Evolutionary conservation across 73 alveolate species (phyloP).

Genomic region (Diophrys sp.): DNA sequence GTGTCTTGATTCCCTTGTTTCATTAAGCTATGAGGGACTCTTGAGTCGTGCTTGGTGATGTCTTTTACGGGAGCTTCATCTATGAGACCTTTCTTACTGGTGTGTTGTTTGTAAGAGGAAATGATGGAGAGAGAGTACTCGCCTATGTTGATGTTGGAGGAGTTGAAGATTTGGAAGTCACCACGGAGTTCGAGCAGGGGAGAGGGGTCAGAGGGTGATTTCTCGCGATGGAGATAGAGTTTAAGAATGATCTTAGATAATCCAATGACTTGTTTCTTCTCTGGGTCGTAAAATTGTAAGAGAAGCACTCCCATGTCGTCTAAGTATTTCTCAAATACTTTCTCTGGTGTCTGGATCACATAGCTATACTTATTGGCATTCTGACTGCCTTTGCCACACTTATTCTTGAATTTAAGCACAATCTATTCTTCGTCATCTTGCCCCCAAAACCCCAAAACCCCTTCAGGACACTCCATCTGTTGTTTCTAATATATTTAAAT

Average conservation of each 20-base stretch:
- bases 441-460: conserved; percentile 57
- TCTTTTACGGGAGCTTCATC: no score
- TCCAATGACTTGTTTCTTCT: conserved; percentile 27
- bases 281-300: conserved; percentile 32
- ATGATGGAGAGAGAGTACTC: conserved; percentile 26
- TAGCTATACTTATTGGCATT: conserved; percentile 32
- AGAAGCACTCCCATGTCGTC: conserved; percentile 58
- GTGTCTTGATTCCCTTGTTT: neutral
- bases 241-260: conserved; percentile 45
- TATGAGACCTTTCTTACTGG: neutral
- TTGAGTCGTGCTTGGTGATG: neutral
- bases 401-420: conserved; percentile 22
- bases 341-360: conserved; percentile 40
- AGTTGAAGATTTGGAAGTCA: neutral
- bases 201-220: conserved; percentile 15
- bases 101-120: neutral
- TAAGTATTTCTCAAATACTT: conserved; percentile 38
- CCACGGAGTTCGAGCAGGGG: conserved; percentile 54
- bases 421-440: conserved; percentile 28
- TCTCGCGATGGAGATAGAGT: conserved; percentile 37
- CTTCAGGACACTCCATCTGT: no score
- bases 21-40: neutral
- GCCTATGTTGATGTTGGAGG: conserved; percentile 32
- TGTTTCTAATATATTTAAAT: no score
- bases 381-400: conserved; percentile 17